A percentile compares a stretch with the other conserved stretches of the same genome.
Conservation (phyloP, 371 early-diverging fungal species). For the Mucor velutinosus region DNA sequence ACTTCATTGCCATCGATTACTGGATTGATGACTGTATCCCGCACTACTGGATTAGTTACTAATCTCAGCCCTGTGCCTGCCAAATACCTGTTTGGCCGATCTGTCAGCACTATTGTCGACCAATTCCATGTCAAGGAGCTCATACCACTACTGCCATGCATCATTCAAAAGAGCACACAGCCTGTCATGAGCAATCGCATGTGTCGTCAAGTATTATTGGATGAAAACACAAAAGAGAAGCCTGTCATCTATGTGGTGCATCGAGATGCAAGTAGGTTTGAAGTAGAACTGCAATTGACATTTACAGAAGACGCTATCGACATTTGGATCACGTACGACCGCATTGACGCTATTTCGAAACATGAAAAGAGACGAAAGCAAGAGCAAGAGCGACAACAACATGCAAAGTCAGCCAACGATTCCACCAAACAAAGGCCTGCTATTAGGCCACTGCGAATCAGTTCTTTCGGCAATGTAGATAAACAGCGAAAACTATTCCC, state of each 20-base stretch:
- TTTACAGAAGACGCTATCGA: slow-evolving; percentile 52
- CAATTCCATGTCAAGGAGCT: slow-evolving; percentile 49
- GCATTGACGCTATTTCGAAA: slow-evolving; percentile 30
- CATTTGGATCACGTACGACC: slow-evolving; percentile 68
- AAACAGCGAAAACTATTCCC: slow-evolving; percentile 12
- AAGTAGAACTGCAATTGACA: slow-evolving; percentile 63
- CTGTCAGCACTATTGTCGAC: slow-evolving; percentile 46
- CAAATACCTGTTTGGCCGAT: slow-evolving; percentile 69
- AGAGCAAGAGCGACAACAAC: neutral
- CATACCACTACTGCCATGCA: slow-evolving; percentile 56
- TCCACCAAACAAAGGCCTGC: neutral
- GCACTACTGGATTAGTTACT: slow-evolving; percentile 49
- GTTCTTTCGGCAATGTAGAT: slow-evolving; percentile 23
- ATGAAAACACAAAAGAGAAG: slow-evolving; percentile 5
- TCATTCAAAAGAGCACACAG: neutral
- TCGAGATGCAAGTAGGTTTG: slow-evolving; percentile 62
- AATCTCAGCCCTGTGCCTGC: slow-evolving; percentile 63
- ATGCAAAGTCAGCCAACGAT: neutral
- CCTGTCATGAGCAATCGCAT: neutral
- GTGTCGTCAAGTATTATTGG: slow-evolving; percentile 2
- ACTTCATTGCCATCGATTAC: slow-evolving; percentile 68
- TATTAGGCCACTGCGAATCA: slow-evolving; percentile 8
- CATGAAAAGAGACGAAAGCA: slow-evolving; percentile 10
- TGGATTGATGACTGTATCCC: slow-evolving; percentile 59
- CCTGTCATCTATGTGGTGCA: slow-evolving; percentile 56